These are phyloP conservation scores for Suillus subaureus DNA, from an alignment of 768 basidiomycete species.

Conservation along the genomic window DNA sequence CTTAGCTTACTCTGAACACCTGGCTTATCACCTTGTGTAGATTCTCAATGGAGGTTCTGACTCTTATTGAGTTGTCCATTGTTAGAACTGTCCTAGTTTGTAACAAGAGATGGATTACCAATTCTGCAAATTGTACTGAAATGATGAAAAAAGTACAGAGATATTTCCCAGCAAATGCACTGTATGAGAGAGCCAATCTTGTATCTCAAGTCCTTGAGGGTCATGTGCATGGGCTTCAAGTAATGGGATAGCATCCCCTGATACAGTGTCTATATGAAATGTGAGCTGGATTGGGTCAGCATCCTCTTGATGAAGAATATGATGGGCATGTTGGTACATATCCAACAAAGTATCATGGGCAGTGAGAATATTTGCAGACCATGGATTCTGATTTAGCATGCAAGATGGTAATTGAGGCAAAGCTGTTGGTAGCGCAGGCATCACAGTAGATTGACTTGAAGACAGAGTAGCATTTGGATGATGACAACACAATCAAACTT, in stretches of 20 bases:
- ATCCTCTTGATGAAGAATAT: neutral
- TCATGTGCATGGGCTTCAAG: neutral
- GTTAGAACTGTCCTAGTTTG: too few species aligned
- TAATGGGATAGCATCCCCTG: neutral
- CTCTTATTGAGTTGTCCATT: too few species aligned
- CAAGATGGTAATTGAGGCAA: neutral
- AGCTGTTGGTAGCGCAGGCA: neutral
- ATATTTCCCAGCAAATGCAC: neutral
- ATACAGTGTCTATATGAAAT: neutral
- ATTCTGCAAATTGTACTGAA: neutral
- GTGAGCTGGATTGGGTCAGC: neutral
- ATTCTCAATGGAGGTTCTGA: too few species aligned
- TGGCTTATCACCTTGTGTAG: too few species aligned
- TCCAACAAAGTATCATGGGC: neutral
- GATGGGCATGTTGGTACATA: neutral
- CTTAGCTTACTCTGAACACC: too few species aligned
- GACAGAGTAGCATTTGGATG: neutral
- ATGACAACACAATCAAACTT: too few species aligned
- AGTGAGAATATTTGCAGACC: neutral
- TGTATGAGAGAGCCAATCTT: neutral
- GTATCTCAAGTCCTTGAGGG: neutral
- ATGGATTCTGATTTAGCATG: neutral
- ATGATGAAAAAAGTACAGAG: neutral
- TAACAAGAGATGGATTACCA: neutral
- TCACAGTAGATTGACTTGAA: conserved; percentile 11